Evolutionary conservation across 2,329 filamentous ascomycete genomes (phyloP), one percentile per base, ranked within the genome.

Genomic region (Pseudopithomyces chartarum): DNA sequence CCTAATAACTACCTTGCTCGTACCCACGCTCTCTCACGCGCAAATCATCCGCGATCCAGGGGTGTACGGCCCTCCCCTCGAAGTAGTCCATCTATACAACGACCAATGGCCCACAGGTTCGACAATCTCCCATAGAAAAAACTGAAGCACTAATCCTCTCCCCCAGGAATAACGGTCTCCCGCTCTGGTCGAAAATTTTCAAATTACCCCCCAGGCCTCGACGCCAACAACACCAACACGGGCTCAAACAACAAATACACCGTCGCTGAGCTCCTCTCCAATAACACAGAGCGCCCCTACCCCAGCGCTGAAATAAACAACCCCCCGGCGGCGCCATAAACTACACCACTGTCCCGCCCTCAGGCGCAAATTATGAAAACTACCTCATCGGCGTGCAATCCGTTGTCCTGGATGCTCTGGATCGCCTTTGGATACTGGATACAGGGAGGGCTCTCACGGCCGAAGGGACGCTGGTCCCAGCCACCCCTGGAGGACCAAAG

Each of bases 371-470:
- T 60, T 79, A 82, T 55, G 70, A 75, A n/a, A 65, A 80, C 60
- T 78, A 83, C 64, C 70, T 84, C 11, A 81, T 84, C 54, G 80
- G 80, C 45, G 80, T 82, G 0, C 82, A 84, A 64, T 80, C 76
- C 38, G 80, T 84, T 1, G 81, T 84, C 11, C 75, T 84, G 17
- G 82, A 85, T 58, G 61, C 81, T 0, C 65, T 70, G 2, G 80
- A 84, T 64, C 76, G 80, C 6, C 75, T 84, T 19, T 84, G 81
- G 82, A 79, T 84, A 50, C 76, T 84, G 7, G 82, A 85, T 59
- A 84, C 81, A 2, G 82, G 82, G 8, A 76, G 82, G 20, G 77
- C 76, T 1, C 65, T 74, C n/a, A 74, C 74, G 4, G 61, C 66
- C 0, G 75, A 82, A 43, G 79, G 79, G 4, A 78, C 76, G 0